Evolutionary conservation across 192 early-diverging fungal species (phyloP), one percentile per base, ranked within the genome.

Genomic region (Coemansia sp.): DNA sequence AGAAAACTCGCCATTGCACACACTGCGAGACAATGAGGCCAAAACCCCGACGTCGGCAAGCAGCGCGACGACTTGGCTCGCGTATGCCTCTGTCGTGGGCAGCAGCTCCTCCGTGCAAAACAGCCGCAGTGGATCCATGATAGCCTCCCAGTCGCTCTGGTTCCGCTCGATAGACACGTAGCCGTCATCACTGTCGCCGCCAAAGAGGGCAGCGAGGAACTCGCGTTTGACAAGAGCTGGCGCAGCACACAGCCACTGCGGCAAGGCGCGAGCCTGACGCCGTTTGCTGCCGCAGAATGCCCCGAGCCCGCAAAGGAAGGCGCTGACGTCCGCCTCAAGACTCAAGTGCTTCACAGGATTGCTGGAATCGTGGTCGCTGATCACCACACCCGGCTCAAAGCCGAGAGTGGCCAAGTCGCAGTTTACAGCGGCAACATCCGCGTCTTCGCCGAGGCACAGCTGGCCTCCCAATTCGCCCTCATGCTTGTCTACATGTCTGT

Each of bases 141-240:
- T 37, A 22, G 57, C 35, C 18, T 3, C 14, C 65, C 48, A 67
- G n/a, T 39, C 0, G 58, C 6, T 4, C 56, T 53, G 56, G 46
- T 36, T 10, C 58, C 12, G 8, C 22, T 24, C 12, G 29, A 67
- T 60, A 1, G 65, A 67, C 21, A 67, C 59, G 29, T 15, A 1
- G 36, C 58, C 9, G 43, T n/a, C n/a, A n/a, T n/a, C n/a, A n/a
- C 21, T 21, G 9, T 3, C 43, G 21, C 43, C 43, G 12, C 43
- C 43, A 46, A 46, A 46, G 43, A 67, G 11, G 22, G 65, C 65
- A 8, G 64, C 64, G 12, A 67, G 64, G 64, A 67, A 67, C 58
- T 67, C 64, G 52, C 64, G 64, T 57, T 67, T 67, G 39, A 67
- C 39, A 3, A 67, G 64, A 9, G 5, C 46, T 15, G 64, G 56